A percentile compares a stretch with the other conserved stretches of the same genome.
phyloP scores from a whole-genome alignment of 2,329 filamentous ascomycete species.

The Stemphylium beticola region DNA sequence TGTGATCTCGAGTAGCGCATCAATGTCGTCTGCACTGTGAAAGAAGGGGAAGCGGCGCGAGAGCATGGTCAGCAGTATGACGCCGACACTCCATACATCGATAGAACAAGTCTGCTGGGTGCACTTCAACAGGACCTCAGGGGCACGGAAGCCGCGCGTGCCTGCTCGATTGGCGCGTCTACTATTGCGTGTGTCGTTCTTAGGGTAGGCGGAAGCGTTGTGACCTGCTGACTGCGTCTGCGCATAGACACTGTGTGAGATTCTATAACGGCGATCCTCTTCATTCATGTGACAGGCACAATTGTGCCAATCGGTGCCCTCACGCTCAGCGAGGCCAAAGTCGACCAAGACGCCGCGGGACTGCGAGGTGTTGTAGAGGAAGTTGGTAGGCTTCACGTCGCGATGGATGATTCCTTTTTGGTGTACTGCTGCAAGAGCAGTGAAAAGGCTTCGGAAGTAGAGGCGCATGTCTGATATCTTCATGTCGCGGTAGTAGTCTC shows the following conservation, averaged over 20 bases:
- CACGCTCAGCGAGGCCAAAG: conserved; percentile 88
- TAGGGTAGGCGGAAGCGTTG: conserved; percentile 73
- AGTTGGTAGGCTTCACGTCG: conserved; percentile 98
- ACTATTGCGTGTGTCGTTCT: conserved; percentile 85
- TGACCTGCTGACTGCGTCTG: conserved; percentile 55
- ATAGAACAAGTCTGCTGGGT: conserved; percentile 91
- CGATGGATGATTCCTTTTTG: conserved; percentile 84
- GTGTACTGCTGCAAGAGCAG: conserved; percentile 83
- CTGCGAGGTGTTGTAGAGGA: conserved; percentile 83
- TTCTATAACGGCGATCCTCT: conserved; percentile 65
- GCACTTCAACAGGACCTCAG: conserved; percentile 96
- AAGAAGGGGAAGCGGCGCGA: conserved; percentile 96
- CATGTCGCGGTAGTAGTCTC: conserved; percentile 92
- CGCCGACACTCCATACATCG: conserved; percentile 95
- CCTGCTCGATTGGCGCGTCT: conserved; percentile 92
- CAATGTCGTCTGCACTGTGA: conserved; percentile 97
- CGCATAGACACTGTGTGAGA: conserved; percentile 64
- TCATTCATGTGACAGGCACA: conserved; percentile 79
- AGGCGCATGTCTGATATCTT: conserved; percentile 83
- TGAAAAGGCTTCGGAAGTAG: conserved; percentile 89
- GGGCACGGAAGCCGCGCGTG: conserved; percentile 92
- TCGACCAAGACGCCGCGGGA: conserved; percentile 93
- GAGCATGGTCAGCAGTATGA: conserved; percentile 95
- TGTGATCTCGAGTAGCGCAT: conserved; percentile 96
- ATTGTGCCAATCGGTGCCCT: conserved; percentile 74